These are phyloP conservation scores for Xylariaceae sp. DNA, from an alignment of 2,329 filamentous ascomycete species.

Conservation along the genomic window DNA sequence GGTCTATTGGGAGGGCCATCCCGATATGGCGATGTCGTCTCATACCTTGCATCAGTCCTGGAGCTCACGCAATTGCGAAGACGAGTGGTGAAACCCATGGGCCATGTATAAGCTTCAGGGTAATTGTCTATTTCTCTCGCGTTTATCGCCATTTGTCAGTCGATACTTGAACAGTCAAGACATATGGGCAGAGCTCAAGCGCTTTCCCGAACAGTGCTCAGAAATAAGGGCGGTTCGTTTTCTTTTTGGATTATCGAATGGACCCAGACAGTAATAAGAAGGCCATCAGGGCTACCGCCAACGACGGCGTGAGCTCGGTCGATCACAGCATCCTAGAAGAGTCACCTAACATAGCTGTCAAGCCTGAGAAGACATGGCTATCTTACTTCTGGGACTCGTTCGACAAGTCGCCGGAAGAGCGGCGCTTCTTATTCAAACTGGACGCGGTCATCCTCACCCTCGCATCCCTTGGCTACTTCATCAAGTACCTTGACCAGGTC, in stretches of 20 bases:
- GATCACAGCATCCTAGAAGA: constrained; percentile 10
- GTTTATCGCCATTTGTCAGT: neutral
- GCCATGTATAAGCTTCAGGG: neutral
- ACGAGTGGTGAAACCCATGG: constrained; percentile 3
- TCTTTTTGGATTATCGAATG: constrained; percentile 10
- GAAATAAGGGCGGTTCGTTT: too few species aligned
- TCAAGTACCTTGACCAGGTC: constrained; percentile 34
- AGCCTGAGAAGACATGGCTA: constrained; percentile 38
- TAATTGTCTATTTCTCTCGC: neutral
- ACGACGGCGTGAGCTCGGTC: neutral
- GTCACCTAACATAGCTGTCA: constrained; percentile 13
- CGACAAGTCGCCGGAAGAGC: constrained; percentile 37
- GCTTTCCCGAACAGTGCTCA: too few species aligned
- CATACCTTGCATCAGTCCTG: neutral
- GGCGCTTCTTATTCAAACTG: constrained; percentile 38
- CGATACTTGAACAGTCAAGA: neutral
- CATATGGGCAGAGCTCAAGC: too few species aligned
- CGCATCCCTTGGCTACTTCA: constrained; percentile 38
- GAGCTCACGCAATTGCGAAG: constrained; percentile 3
- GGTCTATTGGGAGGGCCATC: neutral
- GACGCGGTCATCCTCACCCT: constrained; percentile 38
- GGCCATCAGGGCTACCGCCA: neutral
- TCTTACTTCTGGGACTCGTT: constrained; percentile 47
- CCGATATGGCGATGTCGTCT: neutral
- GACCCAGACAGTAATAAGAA: constrained; percentile 8